Evolutionary conservation across 108 stramenopile species (phyloP), one percentile per base, ranked within the genome.

Genomic region (Skeletonema menzelii): DNA sequence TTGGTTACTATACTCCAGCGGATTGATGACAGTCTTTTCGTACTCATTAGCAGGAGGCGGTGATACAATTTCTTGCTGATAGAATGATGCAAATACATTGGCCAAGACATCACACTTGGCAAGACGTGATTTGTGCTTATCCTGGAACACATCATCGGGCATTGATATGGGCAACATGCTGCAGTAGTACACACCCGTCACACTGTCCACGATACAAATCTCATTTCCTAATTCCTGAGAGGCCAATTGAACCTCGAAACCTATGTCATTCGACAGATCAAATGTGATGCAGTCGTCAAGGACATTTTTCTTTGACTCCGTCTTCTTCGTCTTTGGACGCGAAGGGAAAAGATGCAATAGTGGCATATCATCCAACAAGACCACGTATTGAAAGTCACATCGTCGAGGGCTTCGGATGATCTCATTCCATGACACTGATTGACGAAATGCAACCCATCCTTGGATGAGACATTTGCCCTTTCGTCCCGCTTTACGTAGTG

Each of bases 381-480:
- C 49, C 22, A 78, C 59, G 59, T 78, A 71, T 38, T 70, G 69
- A 71, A 78, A 78, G 28, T 78, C 70, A 28, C 70, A 37, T 1
- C 77, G 77, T 47, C 28, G 70, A 31, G 77, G 70, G 38, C 47
- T 59, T 14, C n/a, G 31, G 20, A 69, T 59, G 30, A 71, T 65
- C 40, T 70, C 70, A 30, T 65, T 31, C 77, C 77, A 78, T 13
- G 70, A 26, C 19, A 47, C 56, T 42, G 22, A 63, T 40, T 56
- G 44, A 13, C 77, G 68, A n/a, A 62, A 71, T 40, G 77, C 77
- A 11, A 78, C 65, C 77, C 77, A 78, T 35, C 77, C 77, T 65
- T 78, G 70, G 11, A 78, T 78, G 47, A 78, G 56, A 17, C 64
- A 65, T 60, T 78, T 66, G 8, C 77, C 77, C 12, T n/a, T 55